A percentile compares a stretch with the other conserved stretches of the same genome.
Conservation (phyloP, 2,329 filamentous ascomycete genomes). For the Aspergillus latus region DNA sequence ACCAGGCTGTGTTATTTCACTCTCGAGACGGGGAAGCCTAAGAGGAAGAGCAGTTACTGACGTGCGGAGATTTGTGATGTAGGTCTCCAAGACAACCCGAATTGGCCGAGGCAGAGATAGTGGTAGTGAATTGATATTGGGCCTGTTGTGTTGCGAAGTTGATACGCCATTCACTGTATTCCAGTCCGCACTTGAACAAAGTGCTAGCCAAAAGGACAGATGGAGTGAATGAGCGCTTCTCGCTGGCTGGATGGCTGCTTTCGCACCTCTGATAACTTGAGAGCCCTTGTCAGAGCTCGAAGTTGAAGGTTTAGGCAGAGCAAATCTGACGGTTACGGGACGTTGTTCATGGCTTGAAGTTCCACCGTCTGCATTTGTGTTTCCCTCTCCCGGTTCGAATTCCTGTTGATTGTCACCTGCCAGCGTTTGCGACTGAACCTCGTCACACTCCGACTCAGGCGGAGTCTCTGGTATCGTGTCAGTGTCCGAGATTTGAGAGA, state of each 20-base stretch:
- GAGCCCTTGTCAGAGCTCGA: background rate
- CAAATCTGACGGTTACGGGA: background rate
- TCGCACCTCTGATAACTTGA: background rate
- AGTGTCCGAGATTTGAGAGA: constrained; percentile 11
- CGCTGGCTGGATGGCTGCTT: background rate
- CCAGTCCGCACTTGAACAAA: background rate
- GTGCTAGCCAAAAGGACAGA: background rate
- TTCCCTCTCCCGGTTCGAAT: background rate
- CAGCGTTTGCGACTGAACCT: background rate
- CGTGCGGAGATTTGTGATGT: background rate
- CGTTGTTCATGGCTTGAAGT: background rate
- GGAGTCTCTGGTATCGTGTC: constrained; percentile 2
- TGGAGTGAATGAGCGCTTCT: background rate
- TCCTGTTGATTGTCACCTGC: background rate
- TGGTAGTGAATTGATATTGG: background rate
- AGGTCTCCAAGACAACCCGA: background rate
- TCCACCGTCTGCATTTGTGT: background rate
- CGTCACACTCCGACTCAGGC: constrained; percentile 4
- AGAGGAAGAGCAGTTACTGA: background rate
- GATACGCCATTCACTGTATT: background rate
- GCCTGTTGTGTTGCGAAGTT: background rate
- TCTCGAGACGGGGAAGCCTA: background rate
- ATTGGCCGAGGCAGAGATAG: background rate
- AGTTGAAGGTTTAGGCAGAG: background rate
- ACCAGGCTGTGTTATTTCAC: background rate